Conservation (phyloP, 129 eudicot genomes). For the Centaurea solstitialis region DNA sequence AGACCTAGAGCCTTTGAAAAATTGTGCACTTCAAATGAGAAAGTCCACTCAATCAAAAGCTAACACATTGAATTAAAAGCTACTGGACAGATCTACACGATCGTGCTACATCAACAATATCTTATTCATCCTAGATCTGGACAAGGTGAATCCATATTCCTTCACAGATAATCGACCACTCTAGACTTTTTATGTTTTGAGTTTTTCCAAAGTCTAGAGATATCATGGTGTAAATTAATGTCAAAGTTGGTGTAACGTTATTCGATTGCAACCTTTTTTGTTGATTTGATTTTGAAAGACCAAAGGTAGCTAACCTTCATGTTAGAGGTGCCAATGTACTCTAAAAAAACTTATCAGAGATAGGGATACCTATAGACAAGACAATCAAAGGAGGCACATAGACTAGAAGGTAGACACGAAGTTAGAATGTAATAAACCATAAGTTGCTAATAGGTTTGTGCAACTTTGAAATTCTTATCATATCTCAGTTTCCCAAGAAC, state of each 20-base stretch:
- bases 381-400: neutral
- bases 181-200: neutral
- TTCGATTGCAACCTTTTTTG: neutral
- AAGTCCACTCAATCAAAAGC: neutral
- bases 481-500: neutral
- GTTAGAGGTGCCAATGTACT: no score
- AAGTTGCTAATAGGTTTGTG: neutral
- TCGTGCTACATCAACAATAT: neutral
- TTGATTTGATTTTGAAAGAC: neutral
- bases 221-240: no score
- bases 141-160: no score
- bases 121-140: neutral
- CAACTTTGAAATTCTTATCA: neutral
- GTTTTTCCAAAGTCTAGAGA: neutral
- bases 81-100: no score
- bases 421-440: neutral
- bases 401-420: neutral
- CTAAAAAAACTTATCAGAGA: neutral
- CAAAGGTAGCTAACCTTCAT: no score
- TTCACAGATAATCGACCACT: neutral
- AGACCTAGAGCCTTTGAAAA: neutral
- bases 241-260: neutral
- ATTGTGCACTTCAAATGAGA: neutral
- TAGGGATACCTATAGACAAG: no score
- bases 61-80: neutral